Evolutionary conservation across 2,329 filamentous ascomycete species (phyloP).

Genomic region (Nemania sp.): DNA sequence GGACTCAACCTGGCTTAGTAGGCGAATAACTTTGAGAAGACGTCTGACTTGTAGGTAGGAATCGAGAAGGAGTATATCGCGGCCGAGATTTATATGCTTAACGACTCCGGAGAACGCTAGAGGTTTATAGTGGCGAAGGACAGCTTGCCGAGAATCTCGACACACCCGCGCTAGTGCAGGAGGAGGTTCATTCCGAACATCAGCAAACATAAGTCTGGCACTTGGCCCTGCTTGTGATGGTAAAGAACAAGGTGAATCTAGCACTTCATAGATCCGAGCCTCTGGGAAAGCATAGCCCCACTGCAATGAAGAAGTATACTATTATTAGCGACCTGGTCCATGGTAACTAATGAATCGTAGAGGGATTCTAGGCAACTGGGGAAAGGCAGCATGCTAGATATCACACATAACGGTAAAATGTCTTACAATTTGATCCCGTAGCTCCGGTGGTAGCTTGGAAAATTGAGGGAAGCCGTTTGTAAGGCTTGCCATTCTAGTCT

Average conservation of each 20-base stretch:
- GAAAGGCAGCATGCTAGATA: not conserved
- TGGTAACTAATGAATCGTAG: not conserved
- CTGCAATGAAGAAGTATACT: slow-evolving; percentile 14
- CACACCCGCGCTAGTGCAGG: slow-evolving; percentile 59
- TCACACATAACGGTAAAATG: not conserved
- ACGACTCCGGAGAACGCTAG: slow-evolving; percentile 59
- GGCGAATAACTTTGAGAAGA: slow-evolving; percentile 59
- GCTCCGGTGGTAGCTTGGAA: slow-evolving; percentile 57
- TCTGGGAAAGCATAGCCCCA: slow-evolving; percentile 61
- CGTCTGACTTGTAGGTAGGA: slow-evolving; percentile 62
- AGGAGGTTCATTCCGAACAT: slow-evolving; percentile 59
- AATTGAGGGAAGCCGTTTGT: slow-evolving; percentile 46
- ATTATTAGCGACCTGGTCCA: slow-evolving; percentile 17
- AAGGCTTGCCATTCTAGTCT: slow-evolving; percentile 24
- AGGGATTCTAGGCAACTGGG: not conserved
- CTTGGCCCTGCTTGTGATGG: slow-evolving; percentile 54
- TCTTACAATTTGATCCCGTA: slow-evolving; percentile 57
- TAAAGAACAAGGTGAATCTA: slow-evolving; percentile 59
- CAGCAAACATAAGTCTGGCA: slow-evolving; percentile 61
- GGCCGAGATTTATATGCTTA: slow-evolving; percentile 60
- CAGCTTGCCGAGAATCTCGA: slow-evolving; percentile 58
- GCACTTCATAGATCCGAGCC: slow-evolving; percentile 59
- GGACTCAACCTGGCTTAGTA: slow-evolving; percentile 60
- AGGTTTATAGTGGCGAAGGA: slow-evolving; percentile 58
- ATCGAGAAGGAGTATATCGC: slow-evolving; percentile 61